A percentile compares a stretch with the other conserved stretches of the same genome.
phyloP scores from a whole-genome alignment of 2,329 filamentous ascomycete genomes.

The Fusarium torulosum region DNA sequence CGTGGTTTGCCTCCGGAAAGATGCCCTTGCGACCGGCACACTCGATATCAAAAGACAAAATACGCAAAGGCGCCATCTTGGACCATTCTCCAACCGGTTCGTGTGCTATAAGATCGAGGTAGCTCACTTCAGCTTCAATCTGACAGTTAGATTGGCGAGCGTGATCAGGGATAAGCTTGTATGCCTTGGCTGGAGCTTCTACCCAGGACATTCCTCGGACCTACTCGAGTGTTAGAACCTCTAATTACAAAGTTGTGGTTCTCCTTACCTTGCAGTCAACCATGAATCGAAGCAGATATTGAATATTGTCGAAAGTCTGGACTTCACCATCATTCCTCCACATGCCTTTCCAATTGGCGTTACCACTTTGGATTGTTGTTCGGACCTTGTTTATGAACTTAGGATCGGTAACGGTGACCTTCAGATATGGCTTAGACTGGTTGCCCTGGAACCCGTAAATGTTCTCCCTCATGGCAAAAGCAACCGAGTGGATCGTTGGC shows the following conservation, averaged over 20 bases:
- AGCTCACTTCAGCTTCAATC: constrained; percentile 90
- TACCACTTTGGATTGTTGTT: constrained; percentile 77
- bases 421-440: constrained; percentile 89
- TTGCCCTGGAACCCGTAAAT: constrained; percentile 97
- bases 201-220: constrained; percentile 98
- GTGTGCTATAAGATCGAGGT: constrained; percentile 86
- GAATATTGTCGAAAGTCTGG: constrained; percentile 94
- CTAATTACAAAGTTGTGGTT: too few relatives aligned
- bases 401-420: constrained; percentile 91
- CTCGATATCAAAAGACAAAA: constrained; percentile 98
- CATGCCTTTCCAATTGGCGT: constrained; percentile 89
- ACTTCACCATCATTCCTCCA: constrained; percentile 82
- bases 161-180: constrained; percentile 74
- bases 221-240: constrained; percentile 55
- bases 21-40: constrained; percentile 97
- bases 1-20: constrained; percentile 91
- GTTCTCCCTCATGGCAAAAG: constrained; percentile 87
- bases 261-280: constrained; percentile 86
- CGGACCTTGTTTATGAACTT: constrained; percentile 85
- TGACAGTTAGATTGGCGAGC: constrained; percentile 92
- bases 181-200: constrained; percentile 80
- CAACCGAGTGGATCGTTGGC: constrained; percentile 81
- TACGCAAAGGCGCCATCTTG: constrained; percentile 94
- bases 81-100: constrained; percentile 93
- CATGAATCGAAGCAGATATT: constrained; percentile 97